Percentiles rank a stretch among this genome's conserved stretches.
These are phyloP conservation scores for Aureobasidium sp. DNA, from an alignment of 2,329 filamentous ascomycete species.

Conservation along the genomic window DNA sequence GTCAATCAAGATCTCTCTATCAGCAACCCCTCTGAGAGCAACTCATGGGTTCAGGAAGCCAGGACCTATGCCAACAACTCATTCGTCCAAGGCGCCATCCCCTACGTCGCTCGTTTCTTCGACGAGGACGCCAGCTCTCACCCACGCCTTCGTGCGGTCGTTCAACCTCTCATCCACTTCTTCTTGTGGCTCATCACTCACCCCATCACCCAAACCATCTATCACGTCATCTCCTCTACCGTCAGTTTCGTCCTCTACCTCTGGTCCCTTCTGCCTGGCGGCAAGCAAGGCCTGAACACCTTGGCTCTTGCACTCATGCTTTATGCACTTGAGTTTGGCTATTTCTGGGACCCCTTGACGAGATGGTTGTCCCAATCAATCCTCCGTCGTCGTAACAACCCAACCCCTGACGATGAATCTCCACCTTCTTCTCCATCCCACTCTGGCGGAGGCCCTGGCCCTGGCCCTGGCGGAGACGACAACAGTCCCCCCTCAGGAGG, in stretches of 20 bases:
- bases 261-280: not conserved
- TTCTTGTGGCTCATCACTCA: not conserved
- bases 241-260: not conserved
- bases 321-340: not conserved
- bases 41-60: not conserved
- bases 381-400: not conserved
- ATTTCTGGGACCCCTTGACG: not conserved
- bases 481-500: not conserved
- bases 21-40: not conserved
- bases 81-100: not conserved
- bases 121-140: not conserved
- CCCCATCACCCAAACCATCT: not conserved
- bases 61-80: not conserved
- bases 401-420: not conserved
- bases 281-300: not conserved
- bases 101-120: not conserved
- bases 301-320: not conserved
- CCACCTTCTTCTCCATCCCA: not conserved
- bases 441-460: not conserved
- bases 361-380: not conserved
- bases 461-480: not conserved
- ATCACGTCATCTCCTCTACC: not conserved
- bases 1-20: not conserved
- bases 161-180: not conserved
- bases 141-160: not conserved